Evolutionary conservation across 2,329 filamentous ascomycete genomes (phyloP).

Genomic region (Chaetomiaceae sp.): DNA sequence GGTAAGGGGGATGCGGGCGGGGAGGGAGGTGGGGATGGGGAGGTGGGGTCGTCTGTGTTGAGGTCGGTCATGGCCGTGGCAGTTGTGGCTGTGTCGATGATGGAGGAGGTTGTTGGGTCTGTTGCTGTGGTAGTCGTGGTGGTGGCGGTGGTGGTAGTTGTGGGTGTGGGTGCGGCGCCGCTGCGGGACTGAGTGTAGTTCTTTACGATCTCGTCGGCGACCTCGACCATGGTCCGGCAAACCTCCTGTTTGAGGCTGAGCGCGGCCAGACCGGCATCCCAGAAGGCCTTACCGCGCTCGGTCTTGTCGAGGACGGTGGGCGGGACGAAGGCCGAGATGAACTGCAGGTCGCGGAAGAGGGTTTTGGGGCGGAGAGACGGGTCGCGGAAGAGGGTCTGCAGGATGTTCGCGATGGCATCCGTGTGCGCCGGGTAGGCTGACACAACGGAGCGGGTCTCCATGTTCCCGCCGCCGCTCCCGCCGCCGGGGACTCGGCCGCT

Average conservation of each 20-base stretch:
- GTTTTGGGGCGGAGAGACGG: constrained; percentile 67
- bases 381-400: constrained; percentile 62
- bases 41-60: too few relatives aligned
- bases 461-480: constrained; percentile 37
- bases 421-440: constrained; percentile 49
- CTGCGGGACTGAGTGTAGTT: constrained; percentile 59
- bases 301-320: constrained; percentile 54
- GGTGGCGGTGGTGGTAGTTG: constrained; percentile 9
- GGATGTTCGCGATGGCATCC: constrained; percentile 58
- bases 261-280: constrained; percentile 82
- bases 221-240: constrained; percentile 69
- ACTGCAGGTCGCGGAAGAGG: constrained; percentile 75
- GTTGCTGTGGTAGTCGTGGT: too few relatives aligned
- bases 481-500: constrained; percentile 29
- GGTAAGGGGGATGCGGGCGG: constrained; percentile 41
- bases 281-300: constrained; percentile 71
- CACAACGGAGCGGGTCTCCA: constrained; percentile 44
- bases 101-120: constrained; percentile 5
- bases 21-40: constrained; percentile 27
- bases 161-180: constrained; percentile 10
- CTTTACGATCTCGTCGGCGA: constrained; percentile 48
- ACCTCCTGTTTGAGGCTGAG: constrained; percentile 84
- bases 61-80: too few relatives aligned
- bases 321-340: constrained; percentile 61
- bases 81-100: background rate